Evolutionary conservation across 192 early-diverging fungal genomes (phyloP).

Genomic region (Entomortierella lignicola): DNA sequence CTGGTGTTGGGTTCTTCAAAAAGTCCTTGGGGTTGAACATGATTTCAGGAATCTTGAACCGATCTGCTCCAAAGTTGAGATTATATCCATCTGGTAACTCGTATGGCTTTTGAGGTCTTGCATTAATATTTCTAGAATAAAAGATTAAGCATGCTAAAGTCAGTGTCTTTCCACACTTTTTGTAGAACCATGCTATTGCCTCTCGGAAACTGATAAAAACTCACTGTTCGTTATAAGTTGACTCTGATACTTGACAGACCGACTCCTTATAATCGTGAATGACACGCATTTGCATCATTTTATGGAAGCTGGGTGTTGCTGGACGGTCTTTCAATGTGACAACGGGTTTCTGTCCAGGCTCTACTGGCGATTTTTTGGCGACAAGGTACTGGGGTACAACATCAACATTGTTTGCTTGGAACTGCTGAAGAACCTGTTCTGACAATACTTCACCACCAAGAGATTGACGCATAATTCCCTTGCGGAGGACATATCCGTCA

Average conservation of each 20-base stretch:
- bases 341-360: conserved; percentile 73
- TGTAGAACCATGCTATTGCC: too few species aligned
- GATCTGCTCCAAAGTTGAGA: conserved; percentile 77
- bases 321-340: conserved; percentile 64
- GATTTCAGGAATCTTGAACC: conserved; percentile 87
- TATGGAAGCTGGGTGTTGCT: conserved; percentile 75
- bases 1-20: conserved; percentile 55
- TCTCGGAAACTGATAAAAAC: conserved; percentile 1
- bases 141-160: neutral
- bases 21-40: conserved; percentile 85
- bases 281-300: conserved; percentile 78
- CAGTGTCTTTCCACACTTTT: too few species aligned
- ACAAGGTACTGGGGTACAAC: conserved; percentile 90
- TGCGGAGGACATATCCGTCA: conserved; percentile 96
- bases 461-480: conserved; percentile 78
- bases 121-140: conserved; percentile 55
- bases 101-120: conserved; percentile 84
- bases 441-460: conserved; percentile 89
- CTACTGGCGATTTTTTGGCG: conserved; percentile 77
- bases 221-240: conserved; percentile 76
- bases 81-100: conserved; percentile 98
- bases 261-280: conserved; percentile 96
- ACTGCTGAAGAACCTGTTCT: conserved; percentile 74
- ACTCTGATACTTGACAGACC: conserved; percentile 86
- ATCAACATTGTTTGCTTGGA: conserved; percentile 67